Base-by-base conservation (phyloP, 805 yeast species). In the Starmerella cellae region DNA sequence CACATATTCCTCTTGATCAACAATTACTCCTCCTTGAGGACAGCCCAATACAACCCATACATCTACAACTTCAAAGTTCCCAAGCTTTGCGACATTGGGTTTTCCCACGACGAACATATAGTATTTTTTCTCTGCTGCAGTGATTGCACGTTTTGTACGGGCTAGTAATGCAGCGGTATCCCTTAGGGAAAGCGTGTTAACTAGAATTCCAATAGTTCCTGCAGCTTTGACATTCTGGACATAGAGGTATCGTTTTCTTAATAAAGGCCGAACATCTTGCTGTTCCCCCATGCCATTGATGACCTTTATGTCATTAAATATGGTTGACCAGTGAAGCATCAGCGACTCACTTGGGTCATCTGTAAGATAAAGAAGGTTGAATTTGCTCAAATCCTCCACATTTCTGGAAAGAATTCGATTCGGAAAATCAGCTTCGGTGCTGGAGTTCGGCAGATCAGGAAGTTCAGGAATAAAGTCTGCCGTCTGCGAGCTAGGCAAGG, bases 91-190 rank as follows among this genome's bases (percentile, higher is more conserved):
- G 17, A 91, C 96, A 56, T 91, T 91, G 9, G 97, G 97, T 60
- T 91, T 91, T 10, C 98, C 98, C 3, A 91, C 97, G 3, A 87
- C 97, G 64, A 91, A 85, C 57, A 84, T 72, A 57, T 91, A 91
- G 51, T 82, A 88, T 56, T 91, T 91, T 62, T 91, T 91, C 2
- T 82, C 95, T 0, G 88, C 85, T 3, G 65, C 68, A 39, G 68
- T 71, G 44, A 91, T 74, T 60, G 79, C 70, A 21, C 64, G 58
- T 14, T 74, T 71, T 6, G 85, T 71, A 27, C 67, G 66, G 42
- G 76, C 74, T 41, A 88, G 67, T 28, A 88, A 63, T n/a, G 59
- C 67, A 40, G 75, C 73, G 5, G 94, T 82, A 55, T 82, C 80
- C 30, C 76, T 64, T 30, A 91, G 61, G 0, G 97, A 88, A 24